Evolutionary conservation across 163 green algal species (phyloP).

Genomic region (Prototheca wickerhamii): DNA sequence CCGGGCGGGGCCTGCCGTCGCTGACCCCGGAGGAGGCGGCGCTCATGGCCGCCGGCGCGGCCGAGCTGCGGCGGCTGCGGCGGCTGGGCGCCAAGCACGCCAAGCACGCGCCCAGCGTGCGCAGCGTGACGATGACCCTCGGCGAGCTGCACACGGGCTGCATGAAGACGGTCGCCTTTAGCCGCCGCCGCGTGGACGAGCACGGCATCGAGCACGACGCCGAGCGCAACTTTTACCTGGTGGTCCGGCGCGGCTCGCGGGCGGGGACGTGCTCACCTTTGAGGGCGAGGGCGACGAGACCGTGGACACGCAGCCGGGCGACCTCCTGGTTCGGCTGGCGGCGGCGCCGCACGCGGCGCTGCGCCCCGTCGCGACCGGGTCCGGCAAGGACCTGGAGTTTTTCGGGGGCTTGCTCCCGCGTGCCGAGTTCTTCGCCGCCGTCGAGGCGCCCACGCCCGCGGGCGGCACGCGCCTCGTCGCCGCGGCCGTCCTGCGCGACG

Average conservation of each 20-base stretch:
- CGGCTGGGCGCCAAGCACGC: conserved; percentile 31
- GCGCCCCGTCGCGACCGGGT: conserved; percentile 14
- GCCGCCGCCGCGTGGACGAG: conserved; percentile 26
- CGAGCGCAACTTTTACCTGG: conserved; percentile 27
- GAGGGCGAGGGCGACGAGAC: conserved; percentile 38
- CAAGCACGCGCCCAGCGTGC: conserved; percentile 23
- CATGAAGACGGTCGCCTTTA: conserved; percentile 26
- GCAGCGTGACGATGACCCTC: conserved; percentile 20
- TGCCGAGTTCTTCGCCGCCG: conserved; percentile 2
- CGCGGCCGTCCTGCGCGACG: neutral
- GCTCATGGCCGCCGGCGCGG: conserved; percentile 27
- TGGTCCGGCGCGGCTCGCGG: conserved; percentile 21
- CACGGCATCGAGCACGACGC: conserved; percentile 14
- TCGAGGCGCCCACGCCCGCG: conserved; percentile 3
- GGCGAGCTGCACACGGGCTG: conserved; percentile 38
- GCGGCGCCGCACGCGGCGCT: conserved; percentile 30
- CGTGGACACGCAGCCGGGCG: conserved; percentile 37
- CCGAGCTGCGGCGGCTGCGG: conserved; percentile 31
- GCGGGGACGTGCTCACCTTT: conserved; percentile 33
- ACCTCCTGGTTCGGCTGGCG: conserved; percentile 29
- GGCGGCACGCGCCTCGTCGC: neutral
- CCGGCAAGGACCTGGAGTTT: conserved; percentile 25
- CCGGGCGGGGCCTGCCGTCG: conserved; percentile 25
- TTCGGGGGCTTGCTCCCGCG: conserved; percentile 7
- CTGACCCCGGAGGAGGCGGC: conserved; percentile 29